Conservation (phyloP, 805 yeast species). For the Sungouiella thailandica region DNA sequence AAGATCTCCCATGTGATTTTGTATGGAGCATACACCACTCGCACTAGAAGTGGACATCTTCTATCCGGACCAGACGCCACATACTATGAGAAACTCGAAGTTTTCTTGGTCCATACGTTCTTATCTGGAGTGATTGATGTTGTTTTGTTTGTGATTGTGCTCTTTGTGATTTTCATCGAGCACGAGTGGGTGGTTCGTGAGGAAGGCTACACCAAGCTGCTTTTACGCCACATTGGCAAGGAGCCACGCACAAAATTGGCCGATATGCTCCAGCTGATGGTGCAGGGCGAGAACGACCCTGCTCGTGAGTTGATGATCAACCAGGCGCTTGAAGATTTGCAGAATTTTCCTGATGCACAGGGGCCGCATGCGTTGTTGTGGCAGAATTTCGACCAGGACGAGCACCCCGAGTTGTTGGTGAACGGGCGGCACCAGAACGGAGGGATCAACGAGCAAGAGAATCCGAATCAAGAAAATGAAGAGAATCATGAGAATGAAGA, state of each 20-base stretch:
- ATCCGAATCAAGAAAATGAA: no score
- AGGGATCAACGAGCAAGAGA: no score
- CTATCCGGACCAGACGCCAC: constrained; percentile 7
- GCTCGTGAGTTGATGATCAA: constrained; percentile 7
- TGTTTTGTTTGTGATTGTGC: constrained; percentile 34
- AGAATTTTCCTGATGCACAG: constrained; percentile 6
- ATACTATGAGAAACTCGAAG: constrained; percentile 15
- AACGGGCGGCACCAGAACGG: background rate
- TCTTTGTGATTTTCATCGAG: constrained; percentile 47
- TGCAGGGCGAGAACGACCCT: constrained; percentile 2
- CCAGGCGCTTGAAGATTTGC: constrained; percentile 14
- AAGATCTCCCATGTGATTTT: constrained; percentile 28
- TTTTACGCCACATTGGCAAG: constrained; percentile 56
- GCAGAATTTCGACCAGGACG: constrained; percentile 8
- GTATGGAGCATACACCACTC: constrained; percentile 30
- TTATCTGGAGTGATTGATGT: constrained; percentile 37
- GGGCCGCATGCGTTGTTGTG: constrained; percentile 8
- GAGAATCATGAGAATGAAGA: no score
- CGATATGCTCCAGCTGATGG: constrained; percentile 25
- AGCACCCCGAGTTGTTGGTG: constrained; percentile 5
- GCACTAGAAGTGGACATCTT: constrained; percentile 4
- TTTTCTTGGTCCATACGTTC: constrained; percentile 29
- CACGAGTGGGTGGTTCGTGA: constrained; percentile 73
- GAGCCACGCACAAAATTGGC: constrained; percentile 41
- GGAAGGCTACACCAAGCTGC: constrained; percentile 58